phyloP scores from a whole-genome alignment of 768 basidiomycete genomes.

The Leccinum disarticulatum region DNA sequence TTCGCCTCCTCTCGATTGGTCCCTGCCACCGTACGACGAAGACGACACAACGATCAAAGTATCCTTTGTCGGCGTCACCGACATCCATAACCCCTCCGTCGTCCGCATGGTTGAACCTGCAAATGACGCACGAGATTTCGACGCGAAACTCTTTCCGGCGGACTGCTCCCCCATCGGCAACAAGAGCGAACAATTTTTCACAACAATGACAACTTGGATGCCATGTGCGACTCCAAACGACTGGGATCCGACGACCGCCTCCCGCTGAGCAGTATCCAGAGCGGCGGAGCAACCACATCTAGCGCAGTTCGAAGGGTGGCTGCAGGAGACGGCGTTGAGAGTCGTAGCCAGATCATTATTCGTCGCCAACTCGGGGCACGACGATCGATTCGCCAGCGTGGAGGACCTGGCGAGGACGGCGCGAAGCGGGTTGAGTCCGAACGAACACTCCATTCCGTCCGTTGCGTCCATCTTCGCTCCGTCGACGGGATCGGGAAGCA shows the following conservation, averaged over 20 bases:
- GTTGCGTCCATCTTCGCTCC: conserved; percentile 36
- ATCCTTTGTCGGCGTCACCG: too few relatives aligned
- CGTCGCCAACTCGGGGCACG: conserved; percentile 67
- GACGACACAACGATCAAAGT: too few relatives aligned
- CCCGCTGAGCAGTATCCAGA: conserved; percentile 44
- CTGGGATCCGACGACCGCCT: conserved; percentile 47
- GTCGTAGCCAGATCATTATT: conserved; percentile 56
- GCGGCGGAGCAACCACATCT: conserved; percentile 18
- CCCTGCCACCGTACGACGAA: too few relatives aligned
- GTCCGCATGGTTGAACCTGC: too few relatives aligned
- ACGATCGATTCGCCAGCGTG: conserved; percentile 51
- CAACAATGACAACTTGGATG: too few relatives aligned
- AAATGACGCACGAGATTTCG: too few relatives aligned
- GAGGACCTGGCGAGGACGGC: conserved; percentile 52
- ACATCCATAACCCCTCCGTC: too few relatives aligned
- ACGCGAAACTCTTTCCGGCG: too few relatives aligned
- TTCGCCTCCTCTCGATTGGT: too few relatives aligned
- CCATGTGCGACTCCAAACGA: too few relatives aligned
- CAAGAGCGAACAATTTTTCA: too few relatives aligned
- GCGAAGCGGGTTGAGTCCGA: conserved; percentile 53
- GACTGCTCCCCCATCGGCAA: too few relatives aligned
- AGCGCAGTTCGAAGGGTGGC: conserved; percentile 35
- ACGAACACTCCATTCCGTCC: conserved; percentile 61
- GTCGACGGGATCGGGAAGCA: conserved; percentile 24
- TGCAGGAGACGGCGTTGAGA: conserved; percentile 39